A percentile compares a stretch with the other conserved stretches of the same genome.
Conservation (phyloP, 2,329 filamentous ascomycete genomes). For the Penicillium sp. region DNA sequence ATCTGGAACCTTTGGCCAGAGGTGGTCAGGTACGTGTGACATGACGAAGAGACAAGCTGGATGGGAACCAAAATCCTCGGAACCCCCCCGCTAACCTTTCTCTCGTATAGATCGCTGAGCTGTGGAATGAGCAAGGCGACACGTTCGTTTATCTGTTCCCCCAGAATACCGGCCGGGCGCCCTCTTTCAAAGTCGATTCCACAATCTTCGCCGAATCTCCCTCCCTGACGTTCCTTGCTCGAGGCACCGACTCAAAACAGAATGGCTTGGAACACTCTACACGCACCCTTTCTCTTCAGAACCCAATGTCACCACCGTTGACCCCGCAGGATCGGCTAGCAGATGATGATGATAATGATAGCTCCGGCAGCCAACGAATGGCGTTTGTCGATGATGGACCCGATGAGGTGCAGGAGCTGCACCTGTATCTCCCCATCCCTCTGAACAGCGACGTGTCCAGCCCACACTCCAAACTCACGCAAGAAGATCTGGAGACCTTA, state of each 20-base stretch:
- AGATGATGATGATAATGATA: constrained; percentile 43
- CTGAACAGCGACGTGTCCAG: constrained; percentile 55
- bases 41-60: background rate
- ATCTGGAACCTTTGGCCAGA: constrained; percentile 54
- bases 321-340: constrained; percentile 36
- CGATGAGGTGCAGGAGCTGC: constrained; percentile 51
- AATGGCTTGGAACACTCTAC: constrained; percentile 38
- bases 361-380: constrained; percentile 54
- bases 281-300: constrained; percentile 37
- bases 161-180: constrained; percentile 57
- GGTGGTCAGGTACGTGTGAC: constrained; percentile 54
- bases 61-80: background rate
- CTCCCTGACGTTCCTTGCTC: constrained; percentile 58
- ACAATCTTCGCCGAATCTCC: constrained; percentile 61
- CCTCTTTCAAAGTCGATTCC: constrained; percentile 66
- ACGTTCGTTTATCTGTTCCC: constrained; percentile 67
- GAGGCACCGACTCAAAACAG: constrained; percentile 55
- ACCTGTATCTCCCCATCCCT: constrained; percentile 63
- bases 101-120: constrained; percentile 53
- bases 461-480: constrained; percentile 38
- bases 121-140: constrained; percentile 67
- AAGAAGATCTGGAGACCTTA: constrained; percentile 60
- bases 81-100: background rate
- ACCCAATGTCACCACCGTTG: constrained; percentile 37
- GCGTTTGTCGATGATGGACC: constrained; percentile 51